Evolutionary conservation across 192 early-diverging fungal genomes (phyloP), one percentile per base, ranked within the genome.

Genomic region (Umbelopsis sp.): DNA sequence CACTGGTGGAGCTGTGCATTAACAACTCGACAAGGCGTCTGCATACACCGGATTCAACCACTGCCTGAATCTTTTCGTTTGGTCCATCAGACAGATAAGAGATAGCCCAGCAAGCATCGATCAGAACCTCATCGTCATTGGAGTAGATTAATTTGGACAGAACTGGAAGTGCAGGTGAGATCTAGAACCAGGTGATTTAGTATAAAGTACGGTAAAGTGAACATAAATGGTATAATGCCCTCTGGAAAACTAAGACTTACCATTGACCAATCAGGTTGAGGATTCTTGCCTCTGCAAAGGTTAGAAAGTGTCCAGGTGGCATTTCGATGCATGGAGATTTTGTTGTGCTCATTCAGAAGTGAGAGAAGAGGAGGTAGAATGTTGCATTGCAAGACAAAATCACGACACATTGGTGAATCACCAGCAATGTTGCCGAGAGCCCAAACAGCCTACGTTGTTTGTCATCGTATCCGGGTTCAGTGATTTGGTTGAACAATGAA

Each of bases 91-190:
- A 97, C 31, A 99, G 89, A 74, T 99, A 99, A n/a, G 97, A 98
- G 71, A 99, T 93, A 22, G 97, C 97, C 97, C 97, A 99, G 88
- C 97, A 98, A n/a, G 97, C 93, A 79, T 98, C 97, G 17, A 95
- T 97, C 76, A 98, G 83, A 25, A 99, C 89, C 75, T 99, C 97
- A 52, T 96, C 95, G 80, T 99, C 98, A 22, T 84, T 87, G 17
- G 93, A 89, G 81, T 95, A 88, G 62, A 99, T 89, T 38, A 99
- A 85, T 76, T 95, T 95, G 54, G 96, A 91, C 31, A 99, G 90
- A 24, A 94, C 89, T 5, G 93, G 90, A 50, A 99, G 85, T 50
- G 94, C 93, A 17, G 93, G 93, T 24, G 86, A 74, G 79, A 99
- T 97, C 92, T 94, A 84, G 44, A 17, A 21, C 24, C 38, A 41